phyloP scores from a whole-genome alignment of 192 early-diverging fungal species.

The Podila epicladia region DNA sequence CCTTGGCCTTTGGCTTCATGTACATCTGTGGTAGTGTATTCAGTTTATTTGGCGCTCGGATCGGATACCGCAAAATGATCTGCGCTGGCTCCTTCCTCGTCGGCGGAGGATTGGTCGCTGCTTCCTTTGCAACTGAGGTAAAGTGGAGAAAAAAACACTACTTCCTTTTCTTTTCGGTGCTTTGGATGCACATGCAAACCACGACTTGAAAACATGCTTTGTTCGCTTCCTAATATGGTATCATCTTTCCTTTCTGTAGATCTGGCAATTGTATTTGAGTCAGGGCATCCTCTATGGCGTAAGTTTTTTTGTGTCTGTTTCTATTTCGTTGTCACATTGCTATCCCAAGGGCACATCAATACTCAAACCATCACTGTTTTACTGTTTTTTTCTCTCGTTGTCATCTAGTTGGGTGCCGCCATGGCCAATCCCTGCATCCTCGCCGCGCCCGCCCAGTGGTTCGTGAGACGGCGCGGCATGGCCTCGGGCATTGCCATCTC shows the following conservation, averaged over 20 bases:
- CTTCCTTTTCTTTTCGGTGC: constrained; percentile 1
- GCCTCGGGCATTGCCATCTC: constrained; percentile 79
- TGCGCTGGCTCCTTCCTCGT: constrained; percentile 24
- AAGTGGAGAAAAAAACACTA: neutral
- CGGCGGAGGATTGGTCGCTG: constrained; percentile 32
- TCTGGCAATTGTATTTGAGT: constrained; percentile 58
- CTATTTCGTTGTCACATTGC: neutral
- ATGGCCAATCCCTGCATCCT: constrained; percentile 56
- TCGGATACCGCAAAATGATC: constrained; percentile 46
- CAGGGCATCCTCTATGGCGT: constrained; percentile 58
- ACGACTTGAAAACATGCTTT: neutral
- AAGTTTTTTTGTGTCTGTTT: constrained; percentile 11
- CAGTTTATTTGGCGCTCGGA: constrained; percentile 38
- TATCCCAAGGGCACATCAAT: neutral
- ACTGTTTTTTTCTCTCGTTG: neutral
- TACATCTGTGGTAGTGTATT: constrained; percentile 37
- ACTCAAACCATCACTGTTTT: neutral
- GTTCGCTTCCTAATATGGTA: neutral
- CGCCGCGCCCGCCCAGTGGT: constrained; percentile 76
- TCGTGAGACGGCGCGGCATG: constrained; percentile 66
- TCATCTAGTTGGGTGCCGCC: constrained; percentile 29
- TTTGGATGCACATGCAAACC: neutral
- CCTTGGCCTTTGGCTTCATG: constrained; percentile 39
- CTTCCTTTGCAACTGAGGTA: constrained; percentile 59
- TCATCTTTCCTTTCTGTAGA: constrained; percentile 12